Evolutionary conservation across 306 rosid genomes (phyloP).

Genomic region (Hippophae tibetana): DNA sequence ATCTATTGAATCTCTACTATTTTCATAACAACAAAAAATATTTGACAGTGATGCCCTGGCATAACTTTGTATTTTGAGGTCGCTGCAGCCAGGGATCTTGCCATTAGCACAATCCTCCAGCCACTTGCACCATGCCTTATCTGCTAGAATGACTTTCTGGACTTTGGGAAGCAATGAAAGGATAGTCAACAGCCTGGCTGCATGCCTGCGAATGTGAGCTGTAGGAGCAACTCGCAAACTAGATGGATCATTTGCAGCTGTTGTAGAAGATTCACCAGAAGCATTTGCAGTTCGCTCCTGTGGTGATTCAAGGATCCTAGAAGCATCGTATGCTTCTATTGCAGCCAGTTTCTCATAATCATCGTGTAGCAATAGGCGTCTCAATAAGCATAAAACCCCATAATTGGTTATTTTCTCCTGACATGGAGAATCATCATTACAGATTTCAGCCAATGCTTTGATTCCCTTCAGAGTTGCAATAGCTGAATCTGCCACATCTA

Average conservation of each 20-base stretch:
- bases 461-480: conserved; percentile 84
- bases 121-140: conserved; percentile 70
- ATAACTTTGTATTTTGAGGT: conserved; percentile 76
- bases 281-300: conserved; percentile 42
- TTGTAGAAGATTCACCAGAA: conserved; percentile 27
- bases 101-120: conserved; percentile 91
- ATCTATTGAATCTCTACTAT: conserved; percentile 28
- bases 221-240: conserved; percentile 89
- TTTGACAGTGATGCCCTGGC: conserved; percentile 73
- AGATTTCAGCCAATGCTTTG: conserved; percentile 77
- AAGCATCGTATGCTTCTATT: conserved; percentile 80
- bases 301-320: conserved; percentile 53
- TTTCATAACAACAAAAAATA: conserved; percentile 42
- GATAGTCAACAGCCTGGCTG: conserved; percentile 75
- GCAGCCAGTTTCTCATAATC: conserved; percentile 95
- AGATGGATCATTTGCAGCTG: conserved; percentile 44
- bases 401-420: conserved; percentile 55
- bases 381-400: conserved; percentile 71
- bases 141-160: conserved; percentile 55
- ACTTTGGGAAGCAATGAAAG: conserved; percentile 73
- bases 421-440: conserved; percentile 48
- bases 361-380: conserved; percentile 71
- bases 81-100: conserved; percentile 76
- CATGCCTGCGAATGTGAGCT: conserved; percentile 91
- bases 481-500: conserved; percentile 93